Evolutionary conservation across 148 eudicot species (phyloP), one percentile per base, ranked within the genome.

Genomic region (Drosera capensis): DNA sequence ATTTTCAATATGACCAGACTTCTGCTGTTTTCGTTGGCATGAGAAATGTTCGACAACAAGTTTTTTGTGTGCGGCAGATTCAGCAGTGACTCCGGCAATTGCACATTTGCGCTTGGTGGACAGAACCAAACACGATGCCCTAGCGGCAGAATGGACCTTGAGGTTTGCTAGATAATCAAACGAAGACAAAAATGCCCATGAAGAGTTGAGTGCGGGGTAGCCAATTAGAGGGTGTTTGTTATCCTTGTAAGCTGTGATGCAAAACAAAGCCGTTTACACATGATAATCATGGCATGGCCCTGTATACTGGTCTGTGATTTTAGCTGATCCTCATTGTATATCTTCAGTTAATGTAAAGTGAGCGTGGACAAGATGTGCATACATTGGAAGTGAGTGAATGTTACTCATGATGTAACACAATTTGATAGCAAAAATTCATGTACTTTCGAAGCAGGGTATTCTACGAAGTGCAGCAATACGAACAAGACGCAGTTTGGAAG

Each of bases 71-170:
- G 23, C 17, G 23, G 71, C 71, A 90, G 95, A 71, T 65, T 65
- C 73, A 59, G 68, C 95, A 3, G 70, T 68, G 38, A 68, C 74
- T 56, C 82, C 97, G 0, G 78, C 70, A 46, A 71, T 78, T 47
- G 95, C 97, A 7, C 84, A 56, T 54, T 57, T 80, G 47, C 80
- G 75, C 65, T 62, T 80, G 70, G 76, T 48, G 13, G 95, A 90
- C 58, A 73, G 65, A 58, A 56, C 60, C 26, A 80, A 74, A 59
- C 86, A 80, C 25, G 93, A 90, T 57, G 74, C 78, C 63, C 55
- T 78, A 49, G 95, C 97, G 44, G 93, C 95, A 8, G 78, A 84
- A 66, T 90, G 95, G 95, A 90, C 93, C 0, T 62, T 51, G 21
- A 73, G 97, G 36, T 90, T 90, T 53, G 97, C 95, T 16, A 80